A percentile compares a stretch with the other conserved stretches of the same genome.
phyloP scores from a whole-genome alignment of 2,329 filamentous ascomycete genomes.

The Simplicillium aogashimaense region DNA sequence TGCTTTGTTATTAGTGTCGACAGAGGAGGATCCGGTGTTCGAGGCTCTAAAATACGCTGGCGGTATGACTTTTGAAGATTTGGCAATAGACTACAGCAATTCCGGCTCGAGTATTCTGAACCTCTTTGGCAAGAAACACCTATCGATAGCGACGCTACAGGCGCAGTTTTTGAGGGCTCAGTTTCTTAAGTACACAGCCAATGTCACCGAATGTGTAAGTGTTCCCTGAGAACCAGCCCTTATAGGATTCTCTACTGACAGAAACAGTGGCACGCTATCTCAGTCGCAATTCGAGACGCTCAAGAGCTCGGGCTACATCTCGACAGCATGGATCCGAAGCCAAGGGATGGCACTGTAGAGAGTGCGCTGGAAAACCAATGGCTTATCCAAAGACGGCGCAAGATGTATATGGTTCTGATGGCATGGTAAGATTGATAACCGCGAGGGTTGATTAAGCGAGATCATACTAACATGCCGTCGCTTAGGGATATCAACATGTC shows the following conservation, averaged over 20 bases:
- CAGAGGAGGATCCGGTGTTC: conserved; percentile 36
- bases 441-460: background rate
- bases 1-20: conserved; percentile 41
- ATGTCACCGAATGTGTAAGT: conserved; percentile 46
- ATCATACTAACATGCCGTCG: background rate
- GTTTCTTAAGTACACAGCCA: conserved; percentile 49
- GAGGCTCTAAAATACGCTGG: conserved; percentile 48
- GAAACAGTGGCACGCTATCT: conserved; percentile 43
- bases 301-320: conserved; percentile 53
- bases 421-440: conserved; percentile 17
- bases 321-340: conserved; percentile 40
- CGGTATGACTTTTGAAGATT: conserved; percentile 49
- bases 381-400: conserved; percentile 44
- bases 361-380: conserved; percentile 46
- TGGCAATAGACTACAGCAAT: conserved; percentile 52
- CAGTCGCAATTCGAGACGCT: conserved; percentile 47
- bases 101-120: conserved; percentile 41
- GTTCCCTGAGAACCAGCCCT: background rate
- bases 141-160: conserved; percentile 46
- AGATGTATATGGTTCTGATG: conserved; percentile 45
- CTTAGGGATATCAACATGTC: conserved; percentile 45
- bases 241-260: conserved; percentile 6
- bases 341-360: conserved; percentile 33
- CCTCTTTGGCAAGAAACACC: conserved; percentile 45
- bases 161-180: conserved; percentile 45